Evolutionary conservation across 2,329 filamentous ascomycete genomes (phyloP).

Genomic region (Pyrenochaeta sp.): DNA sequence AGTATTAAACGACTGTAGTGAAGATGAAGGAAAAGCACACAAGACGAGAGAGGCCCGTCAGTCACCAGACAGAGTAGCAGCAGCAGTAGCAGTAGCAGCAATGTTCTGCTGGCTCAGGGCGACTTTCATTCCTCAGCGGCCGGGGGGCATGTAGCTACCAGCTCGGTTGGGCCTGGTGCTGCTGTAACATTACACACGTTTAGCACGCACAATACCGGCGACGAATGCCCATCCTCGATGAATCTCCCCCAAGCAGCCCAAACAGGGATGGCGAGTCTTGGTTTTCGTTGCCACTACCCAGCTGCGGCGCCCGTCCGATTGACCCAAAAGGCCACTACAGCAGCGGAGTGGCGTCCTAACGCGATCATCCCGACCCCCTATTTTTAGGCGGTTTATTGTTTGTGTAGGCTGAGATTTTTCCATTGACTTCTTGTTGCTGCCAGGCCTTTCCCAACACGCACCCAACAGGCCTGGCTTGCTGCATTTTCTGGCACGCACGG

Average conservation of each 20-base stretch:
- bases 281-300: slow-evolving; percentile 28
- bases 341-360: slow-evolving; percentile 21
- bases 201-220: not conserved
- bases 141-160: slow-evolving; percentile 15
- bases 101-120: slow-evolving; percentile 30
- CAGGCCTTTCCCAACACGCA: not conserved
- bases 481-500: not conserved
- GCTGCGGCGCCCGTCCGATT: slow-evolving; percentile 22
- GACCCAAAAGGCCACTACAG: slow-evolving; percentile 25
- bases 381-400: slow-evolving; percentile 28
- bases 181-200: slow-evolving; percentile 14
- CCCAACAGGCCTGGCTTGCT: too few species aligned
- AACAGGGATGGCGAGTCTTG: slow-evolving; percentile 24
- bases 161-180: slow-evolving; percentile 18
- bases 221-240: not conserved
- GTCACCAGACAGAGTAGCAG: slow-evolving; percentile 18
- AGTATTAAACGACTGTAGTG: slow-evolving; percentile 38
- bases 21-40: slow-evolving; percentile 32
- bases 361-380: slow-evolving; percentile 21
- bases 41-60: slow-evolving; percentile 18
- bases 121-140: slow-evolving; percentile 31
- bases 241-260: slow-evolving; percentile 17
- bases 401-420: slow-evolving; percentile 12
- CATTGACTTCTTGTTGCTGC: not conserved
- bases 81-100: slow-evolving; percentile 18